Base-by-base conservation (phyloP, 31 red algal genomes). In the Bonnemaisonia californica region DNA sequence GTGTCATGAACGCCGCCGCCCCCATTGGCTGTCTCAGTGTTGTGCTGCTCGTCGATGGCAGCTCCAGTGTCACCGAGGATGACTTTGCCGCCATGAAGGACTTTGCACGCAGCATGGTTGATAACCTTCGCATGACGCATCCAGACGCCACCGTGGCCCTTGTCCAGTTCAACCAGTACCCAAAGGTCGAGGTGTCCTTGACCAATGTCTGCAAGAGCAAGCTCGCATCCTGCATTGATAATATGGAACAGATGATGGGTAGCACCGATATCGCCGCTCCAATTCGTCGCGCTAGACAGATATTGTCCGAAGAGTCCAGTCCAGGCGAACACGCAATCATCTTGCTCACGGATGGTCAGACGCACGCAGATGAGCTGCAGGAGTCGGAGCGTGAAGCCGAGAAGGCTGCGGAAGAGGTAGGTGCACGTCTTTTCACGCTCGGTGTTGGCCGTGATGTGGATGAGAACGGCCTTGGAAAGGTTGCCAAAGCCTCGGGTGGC, bases 161-260 rank as follows among this genome's bases (percentile, higher is more conserved):
- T 33, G 74, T 97, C 24, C 94, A 97, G 81, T 97, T 97, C 83
- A 97, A 97, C 81, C 90, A 97, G 83, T 86, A 81, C 64, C 89
- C 89, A 30, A 89, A 89, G 69, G 80, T 89, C 8, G 86, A 93
- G 57, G 48, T 92, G 4, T 62, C 74, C 5, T 69, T 90, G 11
- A 83, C 82, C 55, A 69, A 73, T 39, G 82, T 89, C 26, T 71
- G 38, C 39, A 85, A 82, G 62, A 48, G 70, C 57, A 75, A 79
- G 66, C 74, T 92, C 21, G 63, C 72, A 59, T 56, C 79, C 12
- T 51, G 78, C 27, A 84, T 97, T 48, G 73, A 90, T 41, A 81
- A 72, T 51, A 86, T 97, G 89, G 74, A 97, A 70, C 94, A 97
- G 81, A 65, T 93, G 61, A 97, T 93, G 90, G 94, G 94, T 39